Conservation (phyloP, 371 early-diverging fungal genomes). For the Mortierella sp. region DNA sequence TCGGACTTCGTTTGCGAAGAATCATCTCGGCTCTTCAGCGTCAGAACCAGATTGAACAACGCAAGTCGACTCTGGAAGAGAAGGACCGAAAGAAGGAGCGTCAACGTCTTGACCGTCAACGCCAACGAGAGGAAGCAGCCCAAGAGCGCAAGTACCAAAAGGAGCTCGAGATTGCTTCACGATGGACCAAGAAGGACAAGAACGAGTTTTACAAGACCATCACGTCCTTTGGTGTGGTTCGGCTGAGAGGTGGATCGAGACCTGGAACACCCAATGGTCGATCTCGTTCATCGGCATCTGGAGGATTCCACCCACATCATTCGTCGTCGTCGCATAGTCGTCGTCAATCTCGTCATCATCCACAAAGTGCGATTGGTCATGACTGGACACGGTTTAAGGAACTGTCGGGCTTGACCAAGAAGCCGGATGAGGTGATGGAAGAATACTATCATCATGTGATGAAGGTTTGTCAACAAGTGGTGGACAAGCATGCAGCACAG, state of each 20-base stretch:
- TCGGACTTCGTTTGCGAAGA: conserved; percentile 76
- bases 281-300: conserved; percentile 9
- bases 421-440: conserved; percentile 78
- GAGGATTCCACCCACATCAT: conserved; percentile 20
- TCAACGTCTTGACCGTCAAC: conserved; percentile 54
- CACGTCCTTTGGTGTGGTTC: conserved; percentile 77
- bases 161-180: conserved; percentile 58
- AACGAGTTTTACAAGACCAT: conserved; percentile 76
- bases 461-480: conserved; percentile 68
- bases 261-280: conserved; percentile 24
- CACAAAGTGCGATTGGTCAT: conserved; percentile 8
- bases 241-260: conserved; percentile 12
- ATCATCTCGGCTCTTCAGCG: conserved; percentile 77
- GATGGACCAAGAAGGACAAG: conserved; percentile 79
- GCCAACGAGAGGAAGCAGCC: conserved; percentile 61
- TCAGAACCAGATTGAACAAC: conserved; percentile 59
- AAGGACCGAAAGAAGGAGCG: conserved; percentile 55
- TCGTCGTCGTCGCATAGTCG: conserved; percentile 25
- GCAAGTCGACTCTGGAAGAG: conserved; percentile 49
- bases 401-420: conserved; percentile 72
- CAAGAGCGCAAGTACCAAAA: conserved; percentile 58
- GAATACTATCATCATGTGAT: conserved; percentile 66
- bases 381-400: conserved; percentile 80
- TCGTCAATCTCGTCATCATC: conserved; percentile 20
- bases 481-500: conserved; percentile 43